These are phyloP conservation scores for Arthrobotrys sinensis DNA, from an alignment of 2,329 filamentous ascomycete species.

Conservation along the genomic window DNA sequence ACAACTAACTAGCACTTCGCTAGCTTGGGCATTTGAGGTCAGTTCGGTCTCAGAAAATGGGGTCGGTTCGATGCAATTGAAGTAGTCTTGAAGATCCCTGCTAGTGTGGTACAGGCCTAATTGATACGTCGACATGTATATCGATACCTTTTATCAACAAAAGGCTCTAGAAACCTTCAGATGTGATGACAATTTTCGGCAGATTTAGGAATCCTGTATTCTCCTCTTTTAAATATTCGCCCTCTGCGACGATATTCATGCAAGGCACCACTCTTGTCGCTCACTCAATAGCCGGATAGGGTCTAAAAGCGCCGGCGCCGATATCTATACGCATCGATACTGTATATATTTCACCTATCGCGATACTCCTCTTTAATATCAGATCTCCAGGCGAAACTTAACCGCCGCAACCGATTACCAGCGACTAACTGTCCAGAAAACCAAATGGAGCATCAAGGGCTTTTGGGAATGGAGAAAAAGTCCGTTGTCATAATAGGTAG, in stretches of 20 bases:
- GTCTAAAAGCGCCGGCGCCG: too few species aligned
- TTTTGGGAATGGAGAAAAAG: constrained; percentile 65
- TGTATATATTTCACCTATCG: too few species aligned
- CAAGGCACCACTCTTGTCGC: not conserved
- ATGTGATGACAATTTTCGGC: not conserved
- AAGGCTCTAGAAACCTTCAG: too few species aligned
- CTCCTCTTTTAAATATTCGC: not conserved
- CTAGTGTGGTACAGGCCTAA: too few species aligned
- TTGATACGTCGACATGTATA: too few species aligned
- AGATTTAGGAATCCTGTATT: not conserved
- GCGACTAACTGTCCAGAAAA: too few species aligned
- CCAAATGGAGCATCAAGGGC: constrained; percentile 29
- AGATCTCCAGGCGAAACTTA: too few species aligned
- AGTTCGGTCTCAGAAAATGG: not conserved
- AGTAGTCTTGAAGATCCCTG: too few species aligned
- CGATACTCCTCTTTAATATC: too few species aligned
- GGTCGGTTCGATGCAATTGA: not conserved
- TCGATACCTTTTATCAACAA: too few species aligned
- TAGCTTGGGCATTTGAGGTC: too few species aligned
- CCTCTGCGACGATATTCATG: not conserved
- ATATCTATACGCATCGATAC: not conserved
- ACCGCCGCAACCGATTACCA: too few species aligned
- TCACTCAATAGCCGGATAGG: not conserved
- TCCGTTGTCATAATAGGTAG: constrained; percentile 73
- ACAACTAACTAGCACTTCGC: not conserved